Evolutionary conservation across 1,139 yeast species (phyloP), one percentile per base, ranked within the genome.

Genomic region (Saccharomyces hybrid): DNA sequence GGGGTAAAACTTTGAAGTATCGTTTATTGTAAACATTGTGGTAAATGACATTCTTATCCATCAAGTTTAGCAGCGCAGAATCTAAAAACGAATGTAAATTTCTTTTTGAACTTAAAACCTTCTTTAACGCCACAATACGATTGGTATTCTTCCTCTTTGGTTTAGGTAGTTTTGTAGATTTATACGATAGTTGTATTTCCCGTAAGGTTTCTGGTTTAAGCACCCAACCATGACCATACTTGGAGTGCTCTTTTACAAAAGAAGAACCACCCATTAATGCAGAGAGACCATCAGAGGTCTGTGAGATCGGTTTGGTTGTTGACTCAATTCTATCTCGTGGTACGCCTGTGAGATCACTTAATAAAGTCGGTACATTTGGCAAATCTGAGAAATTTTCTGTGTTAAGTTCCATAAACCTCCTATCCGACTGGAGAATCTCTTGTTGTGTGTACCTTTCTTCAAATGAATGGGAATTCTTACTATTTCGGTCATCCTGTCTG

Each of bases 321-420:
- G 65, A 57, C 46, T 64, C 70, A 28, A 67, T 66, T 29, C 64
- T 62, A 52, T 67, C 68, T 53, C 65, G 61, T 47, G 64, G 60
- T 31, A 66, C 58, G 7, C 70, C 70, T 1, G 70, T 67, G 7
- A 67, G 52, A 42, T 62, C 58, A 54, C 70, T 65, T 41, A 69
- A 54, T 38, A 69, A 53, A 19, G 60, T 56, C 3, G 71, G 66
- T 2, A 68, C 64, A 19, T 66, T 70, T 5, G 59, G 48, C 25
- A 64, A 55, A 51, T 67, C 70, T 13, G 54, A 58, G 11, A 58
- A 52, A 53, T 69, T 69, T 48, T 69, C 72, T 14, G 69, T 65
- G 50, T 69, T 68, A 9, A 69, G 57, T 51, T 69, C 71, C 69
- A 69, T 62, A 46, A 62, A 65, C 25, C 71, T 58, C 53, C 64